phyloP scores from a whole-genome alignment of 2,329 filamentous ascomycete species.

The Pseudopyrenochaeta lycopersici region DNA sequence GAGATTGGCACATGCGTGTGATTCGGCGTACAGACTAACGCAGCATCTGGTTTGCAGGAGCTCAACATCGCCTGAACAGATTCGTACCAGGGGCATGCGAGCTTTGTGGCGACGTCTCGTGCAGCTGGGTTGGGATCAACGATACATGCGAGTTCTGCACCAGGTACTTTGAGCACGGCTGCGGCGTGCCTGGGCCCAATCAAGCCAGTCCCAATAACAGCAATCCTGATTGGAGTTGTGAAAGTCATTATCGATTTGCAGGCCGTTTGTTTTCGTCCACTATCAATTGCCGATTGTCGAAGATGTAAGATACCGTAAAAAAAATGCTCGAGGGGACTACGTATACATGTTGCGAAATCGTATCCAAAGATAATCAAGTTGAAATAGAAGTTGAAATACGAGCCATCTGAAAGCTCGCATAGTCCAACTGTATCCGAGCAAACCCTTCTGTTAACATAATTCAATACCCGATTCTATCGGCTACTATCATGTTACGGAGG shows the following conservation, averaged over 20 bases:
- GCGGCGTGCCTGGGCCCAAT: slow-evolving; percentile 62
- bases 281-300: too few relatives aligned
- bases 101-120: slow-evolving; percentile 42
- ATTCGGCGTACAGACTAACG: slow-evolving; percentile 69
- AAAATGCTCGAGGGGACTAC: too few relatives aligned
- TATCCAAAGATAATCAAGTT: too few relatives aligned
- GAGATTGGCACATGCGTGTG: slow-evolving; percentile 64
- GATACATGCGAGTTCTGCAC: slow-evolving; percentile 54
- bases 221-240: slow-evolving; percentile 47
- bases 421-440: too few relatives aligned
- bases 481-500: too few relatives aligned
- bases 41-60: slow-evolving; percentile 59
- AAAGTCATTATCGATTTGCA: background rate
- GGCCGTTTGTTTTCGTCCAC: too few relatives aligned
- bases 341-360: too few relatives aligned
- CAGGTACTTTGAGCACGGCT: slow-evolving; percentile 51
- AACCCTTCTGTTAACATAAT: too few relatives aligned
- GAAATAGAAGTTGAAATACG: too few relatives aligned
- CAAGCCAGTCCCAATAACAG: slow-evolving; percentile 58
- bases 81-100: slow-evolving; percentile 51
- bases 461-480: too few relatives aligned
- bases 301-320: too few relatives aligned
- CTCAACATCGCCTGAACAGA: slow-evolving; percentile 57
- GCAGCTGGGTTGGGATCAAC: slow-evolving; percentile 57
- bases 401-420: too few relatives aligned